Evolutionary conservation across 2,329 filamentous ascomycete genomes (phyloP), one percentile per base, ranked within the genome.

Genomic region (Aaosphaeria arxii): DNA sequence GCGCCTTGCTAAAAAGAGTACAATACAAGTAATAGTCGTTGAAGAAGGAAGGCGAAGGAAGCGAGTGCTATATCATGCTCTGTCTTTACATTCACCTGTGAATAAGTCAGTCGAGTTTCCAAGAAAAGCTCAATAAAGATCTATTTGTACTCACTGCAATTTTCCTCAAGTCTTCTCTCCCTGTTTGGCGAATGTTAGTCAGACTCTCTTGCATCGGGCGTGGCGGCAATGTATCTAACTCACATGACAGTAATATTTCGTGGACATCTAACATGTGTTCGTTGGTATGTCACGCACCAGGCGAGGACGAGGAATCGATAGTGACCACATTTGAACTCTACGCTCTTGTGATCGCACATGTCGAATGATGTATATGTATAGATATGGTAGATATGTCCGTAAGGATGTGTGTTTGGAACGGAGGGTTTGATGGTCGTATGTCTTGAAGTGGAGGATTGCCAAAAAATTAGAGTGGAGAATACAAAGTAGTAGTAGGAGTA

Each of bases 271-370:
- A 74, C 76, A 54, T 82, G 79, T 31, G 79, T 80, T 55, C 77
- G 74, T 64, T 77, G 74, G 48, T 77, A 77, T 58, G 71, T 75
- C 47, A 71, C 69, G 70, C 79, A 82, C 79, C 79, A 82, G 13
- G 77, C 77, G 53, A 77, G 72, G 41, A 82, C 79, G 6, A 76
- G 77, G 56, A 76, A 82, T 32, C 79, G 74, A 49, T 78, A 66
- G 64, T 83, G 79, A 43, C 73, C 73, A 65, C 80, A 83, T 38
- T 73, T 71, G 61, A 79, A 83, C 51, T 81, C 76, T 46, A 83
- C 79, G 64, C 82, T 76, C 24, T 76, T 82, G 56, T 82, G 82
- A 62, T 82, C 79, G 63, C 80, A 83, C 80, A 83, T 83, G 43
- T 51, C 38, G 55, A 39, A 50, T 38, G 42, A 35, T 30, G 17